Conservation (phyloP, 768 basidiomycete genomes). For the Lactarius hatsudake region DNA sequence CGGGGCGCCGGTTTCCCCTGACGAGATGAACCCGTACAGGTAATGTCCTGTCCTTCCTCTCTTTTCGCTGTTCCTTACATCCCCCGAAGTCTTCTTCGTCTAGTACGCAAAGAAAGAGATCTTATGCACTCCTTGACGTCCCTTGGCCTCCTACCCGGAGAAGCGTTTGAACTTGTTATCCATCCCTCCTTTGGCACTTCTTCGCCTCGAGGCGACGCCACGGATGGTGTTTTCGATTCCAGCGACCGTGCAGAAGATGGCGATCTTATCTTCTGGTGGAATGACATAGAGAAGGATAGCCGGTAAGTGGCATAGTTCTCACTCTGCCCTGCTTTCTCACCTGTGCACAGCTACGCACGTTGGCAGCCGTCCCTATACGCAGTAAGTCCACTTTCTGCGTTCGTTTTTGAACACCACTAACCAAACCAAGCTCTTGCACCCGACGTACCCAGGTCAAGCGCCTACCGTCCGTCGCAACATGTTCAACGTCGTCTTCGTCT, state of each 20-base stretch:
- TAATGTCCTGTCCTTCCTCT: slow-evolving; percentile 30
- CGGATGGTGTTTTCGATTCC: slow-evolving; percentile 85
- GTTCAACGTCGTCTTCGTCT: slow-evolving; percentile 75
- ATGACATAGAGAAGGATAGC: slow-evolving; percentile 83
- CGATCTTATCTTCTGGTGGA: slow-evolving; percentile 78
- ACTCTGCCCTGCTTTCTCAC: slow-evolving; percentile 7
- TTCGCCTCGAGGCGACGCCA: slow-evolving; percentile 46
- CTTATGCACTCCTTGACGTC: slow-evolving; percentile 56
- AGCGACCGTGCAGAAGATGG: slow-evolving; percentile 84
- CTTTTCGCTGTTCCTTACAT: neutral
- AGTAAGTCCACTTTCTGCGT: slow-evolving; percentile 34
- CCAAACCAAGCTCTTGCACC: slow-evolving; percentile 62
- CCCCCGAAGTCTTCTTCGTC: slow-evolving; percentile 55
- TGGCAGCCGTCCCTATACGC: slow-evolving; percentile 51
- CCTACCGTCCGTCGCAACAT: slow-evolving; percentile 73
- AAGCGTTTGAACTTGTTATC: slow-evolving; percentile 73
- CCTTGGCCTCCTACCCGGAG: slow-evolving; percentile 57
- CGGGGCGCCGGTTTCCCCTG: slow-evolving; percentile 57
- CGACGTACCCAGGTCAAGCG: slow-evolving; percentile 76
- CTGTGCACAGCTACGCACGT: slow-evolving; percentile 43
- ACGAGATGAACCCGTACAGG: slow-evolving; percentile 71
- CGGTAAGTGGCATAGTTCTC: slow-evolving; percentile 42
- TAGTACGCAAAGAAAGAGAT: slow-evolving; percentile 68
- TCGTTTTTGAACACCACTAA: slow-evolving; percentile 20
- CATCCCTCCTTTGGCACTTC: slow-evolving; percentile 55